Evolutionary conservation across 2,329 filamentous ascomycete species (phyloP).

Genomic region (Colletotrichum agaves): DNA sequence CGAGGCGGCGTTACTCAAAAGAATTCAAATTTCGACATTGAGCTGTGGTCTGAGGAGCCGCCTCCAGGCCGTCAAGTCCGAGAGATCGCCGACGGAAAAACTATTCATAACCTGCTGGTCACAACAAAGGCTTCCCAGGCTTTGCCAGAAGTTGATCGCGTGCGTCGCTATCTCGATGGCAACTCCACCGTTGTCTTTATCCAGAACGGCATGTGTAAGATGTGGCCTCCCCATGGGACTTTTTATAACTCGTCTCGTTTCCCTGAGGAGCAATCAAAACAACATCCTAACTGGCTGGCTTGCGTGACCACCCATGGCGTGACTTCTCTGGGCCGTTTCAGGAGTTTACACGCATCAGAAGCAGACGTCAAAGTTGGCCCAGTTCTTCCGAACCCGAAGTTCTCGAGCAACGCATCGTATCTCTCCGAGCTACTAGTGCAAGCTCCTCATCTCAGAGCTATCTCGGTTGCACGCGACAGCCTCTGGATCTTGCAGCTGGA

Average conservation of each 20-base stretch:
- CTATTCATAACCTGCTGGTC: constrained; percentile 79
- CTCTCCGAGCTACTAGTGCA: constrained; percentile 54
- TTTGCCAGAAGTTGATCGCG: constrained; percentile 65
- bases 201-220: constrained; percentile 86
- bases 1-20: constrained; percentile 46
- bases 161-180: constrained; percentile 70
- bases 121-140: constrained; percentile 79
- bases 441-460: constrained; percentile 56
- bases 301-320: constrained; percentile 72
- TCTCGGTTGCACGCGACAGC: constrained; percentile 52
- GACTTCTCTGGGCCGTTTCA: constrained; percentile 60
- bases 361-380: constrained; percentile 60
- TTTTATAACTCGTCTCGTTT: constrained; percentile 57
- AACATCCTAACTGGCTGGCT: constrained; percentile 75
- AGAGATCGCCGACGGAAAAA: constrained; percentile 52
- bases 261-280: constrained; percentile 38
- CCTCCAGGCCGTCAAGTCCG: constrained; percentile 49
- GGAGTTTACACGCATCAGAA: constrained; percentile 62
- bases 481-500: constrained; percentile 78
- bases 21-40: constrained; percentile 57
- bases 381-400: constrained; percentile 49
- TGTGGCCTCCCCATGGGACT: constrained; percentile 64
- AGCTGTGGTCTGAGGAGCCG: constrained; percentile 63
- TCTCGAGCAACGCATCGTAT: constrained; percentile 43
- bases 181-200: constrained; percentile 82